Base-by-base conservation (phyloP, 2,329 filamentous ascomycete genomes). In the Penicillium sumatraense region DNA sequence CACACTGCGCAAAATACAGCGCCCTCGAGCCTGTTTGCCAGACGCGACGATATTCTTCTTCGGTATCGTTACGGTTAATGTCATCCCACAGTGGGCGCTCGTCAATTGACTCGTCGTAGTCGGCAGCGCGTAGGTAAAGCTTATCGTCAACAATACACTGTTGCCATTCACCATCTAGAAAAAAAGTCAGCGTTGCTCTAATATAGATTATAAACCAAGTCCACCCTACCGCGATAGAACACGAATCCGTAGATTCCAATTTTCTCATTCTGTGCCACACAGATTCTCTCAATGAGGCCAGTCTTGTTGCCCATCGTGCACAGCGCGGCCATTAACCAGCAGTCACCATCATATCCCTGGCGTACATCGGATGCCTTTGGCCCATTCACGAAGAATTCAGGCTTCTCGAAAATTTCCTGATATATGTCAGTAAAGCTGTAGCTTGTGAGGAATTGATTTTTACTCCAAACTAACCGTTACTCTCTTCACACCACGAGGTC, bases 91-190 rank as follows among this genome's bases (percentile, higher is more conserved):
- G 80, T 51, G 89, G 83, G 35, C 90, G 85, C 68, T 92, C 89
- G 70, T 89, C 83, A 48, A 89, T 87, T 1, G 86, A 88, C 29
- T 90, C 89, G 61, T 96, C 90, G 78, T 91, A 96, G 68, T 89
- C 88, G 4, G 90, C 89, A 1, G 89, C 90, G 56, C 88, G 90
- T 16, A 96, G 83, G 70, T 90, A 96, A 2, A 96, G 81, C 74
- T 96, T 96, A 73, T 96, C 92, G 68, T 96, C 92, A 56, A 96
- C 86, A 58, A 96, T 93, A 54, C 90, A 92, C 64, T 92, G 91
- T 53, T 93, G 89, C 92, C 91, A 96, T 73, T 95, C 90, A 50
- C 91, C 91, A 63, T 93, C 90, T 84, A 61, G 45, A 14, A 36
- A 58, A 38, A 21, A 49, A 23, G 6, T 50, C 13, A 49, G 52